Evolutionary conservation across 2,329 filamentous ascomycete genomes (phyloP).

Genomic region (Macrophomina phaseolina): DNA sequence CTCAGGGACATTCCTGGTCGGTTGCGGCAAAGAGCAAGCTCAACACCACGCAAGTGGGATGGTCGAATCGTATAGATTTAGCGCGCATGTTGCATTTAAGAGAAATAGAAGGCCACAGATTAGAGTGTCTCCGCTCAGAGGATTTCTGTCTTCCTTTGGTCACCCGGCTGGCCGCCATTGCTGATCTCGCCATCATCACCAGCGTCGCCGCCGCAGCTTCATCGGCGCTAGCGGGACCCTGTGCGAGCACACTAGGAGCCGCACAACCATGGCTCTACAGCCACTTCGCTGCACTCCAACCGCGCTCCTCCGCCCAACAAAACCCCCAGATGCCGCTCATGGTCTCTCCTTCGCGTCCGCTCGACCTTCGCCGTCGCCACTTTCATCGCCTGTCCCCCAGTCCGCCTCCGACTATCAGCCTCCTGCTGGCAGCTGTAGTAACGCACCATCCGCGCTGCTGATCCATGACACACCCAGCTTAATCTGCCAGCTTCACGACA

Average conservation of each 20-base stretch:
- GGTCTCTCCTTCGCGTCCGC: neutral
- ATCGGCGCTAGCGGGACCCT: conserved; percentile 7
- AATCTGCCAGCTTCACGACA: neutral
- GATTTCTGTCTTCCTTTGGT: conserved; percentile 9
- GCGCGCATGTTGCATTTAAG: conserved; percentile 23
- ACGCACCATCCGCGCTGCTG: neutral
- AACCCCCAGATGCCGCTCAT: neutral
- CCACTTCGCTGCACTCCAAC: neutral
- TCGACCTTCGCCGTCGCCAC: neutral
- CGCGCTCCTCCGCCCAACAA: neutral
- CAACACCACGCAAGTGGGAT: conserved; percentile 25
- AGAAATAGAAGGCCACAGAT: conserved; percentile 11
- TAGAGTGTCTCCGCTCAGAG: conserved; percentile 3
- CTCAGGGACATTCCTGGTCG: conserved; percentile 20
- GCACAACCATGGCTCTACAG: conserved; percentile 20
- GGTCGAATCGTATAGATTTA: conserved; percentile 23
- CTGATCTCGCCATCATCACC: neutral
- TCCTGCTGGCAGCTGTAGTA: neutral
- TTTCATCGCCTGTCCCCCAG: neutral
- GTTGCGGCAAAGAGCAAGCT: conserved; percentile 17
- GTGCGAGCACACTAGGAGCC: conserved; percentile 7
- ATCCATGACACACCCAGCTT: neutral
- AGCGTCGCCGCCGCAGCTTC: conserved; percentile 1
- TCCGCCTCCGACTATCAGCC: neutral
- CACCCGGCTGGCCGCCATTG: neutral